Conservation (phyloP, 352 stramenopile genomes). For the Phytophthora lateralis region DNA sequence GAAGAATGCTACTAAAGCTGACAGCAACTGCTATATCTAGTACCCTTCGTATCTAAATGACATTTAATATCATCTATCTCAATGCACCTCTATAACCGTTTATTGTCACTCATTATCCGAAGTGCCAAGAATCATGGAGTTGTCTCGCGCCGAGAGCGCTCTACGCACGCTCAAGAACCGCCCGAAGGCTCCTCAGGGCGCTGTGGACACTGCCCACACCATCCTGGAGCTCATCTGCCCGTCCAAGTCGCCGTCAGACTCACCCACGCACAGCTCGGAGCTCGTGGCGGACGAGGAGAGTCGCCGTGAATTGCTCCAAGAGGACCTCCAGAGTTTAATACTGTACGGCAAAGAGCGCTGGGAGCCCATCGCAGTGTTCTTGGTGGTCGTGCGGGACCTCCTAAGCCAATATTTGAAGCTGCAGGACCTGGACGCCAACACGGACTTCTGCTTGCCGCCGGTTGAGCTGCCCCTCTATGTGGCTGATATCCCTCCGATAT, state of each 20-base stretch:
- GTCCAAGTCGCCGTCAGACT: slow-evolving; percentile 6
- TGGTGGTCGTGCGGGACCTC: slow-evolving; percentile 61
- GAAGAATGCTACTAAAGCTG: background rate
- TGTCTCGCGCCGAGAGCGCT: slow-evolving; percentile 66
- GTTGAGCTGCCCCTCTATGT: slow-evolving; percentile 25
- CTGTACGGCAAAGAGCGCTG: slow-evolving; percentile 66
- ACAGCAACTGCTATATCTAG: background rate
- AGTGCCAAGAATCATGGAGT: slow-evolving; percentile 52
- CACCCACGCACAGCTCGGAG: slow-evolving; percentile 8
- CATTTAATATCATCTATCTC: background rate
- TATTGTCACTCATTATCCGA: slow-evolving; percentile 5
- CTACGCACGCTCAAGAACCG: slow-evolving; percentile 79
- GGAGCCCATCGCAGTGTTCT: slow-evolving; percentile 75
- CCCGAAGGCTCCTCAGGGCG: slow-evolving; percentile 51
- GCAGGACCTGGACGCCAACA: slow-evolving; percentile 37
- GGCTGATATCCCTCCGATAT: slow-evolving; percentile 34
- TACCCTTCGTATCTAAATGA: background rate
- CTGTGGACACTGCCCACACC: slow-evolving; percentile 43
- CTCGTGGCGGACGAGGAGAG: slow-evolving; percentile 15
- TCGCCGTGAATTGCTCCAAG: slow-evolving; percentile 45
- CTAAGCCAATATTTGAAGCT: slow-evolving; percentile 41
- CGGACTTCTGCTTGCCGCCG: slow-evolving; percentile 35
- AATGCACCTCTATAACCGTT: background rate
- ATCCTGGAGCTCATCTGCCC: slow-evolving; percentile 42
- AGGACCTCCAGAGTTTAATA: slow-evolving; percentile 58